Evolutionary conservation across 495 filamentous ascomycete species (phyloP).

Genomic region (Penicillium antarcticum): DNA sequence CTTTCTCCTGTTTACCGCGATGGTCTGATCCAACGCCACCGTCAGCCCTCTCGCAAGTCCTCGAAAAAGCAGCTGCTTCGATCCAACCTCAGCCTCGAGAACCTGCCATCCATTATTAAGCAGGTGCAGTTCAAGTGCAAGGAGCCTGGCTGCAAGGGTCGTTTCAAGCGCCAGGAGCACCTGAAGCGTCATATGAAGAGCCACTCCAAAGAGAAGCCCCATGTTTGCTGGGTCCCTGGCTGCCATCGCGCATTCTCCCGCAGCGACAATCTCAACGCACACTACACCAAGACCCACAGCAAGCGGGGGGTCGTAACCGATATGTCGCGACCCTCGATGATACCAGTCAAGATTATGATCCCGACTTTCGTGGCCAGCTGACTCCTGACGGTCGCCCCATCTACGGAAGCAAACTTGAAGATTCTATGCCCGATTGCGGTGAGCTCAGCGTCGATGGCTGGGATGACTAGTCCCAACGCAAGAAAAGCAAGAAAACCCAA

Average conservation of each 20-base stretch:
- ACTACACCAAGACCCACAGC: slow-evolving; percentile 49
- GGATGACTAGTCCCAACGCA: slow-evolving; percentile 23
- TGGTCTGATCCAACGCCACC: slow-evolving; percentile 31
- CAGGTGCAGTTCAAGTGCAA: slow-evolving; percentile 50
- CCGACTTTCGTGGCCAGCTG: slow-evolving; percentile 46
- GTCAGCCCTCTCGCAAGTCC: slow-evolving; percentile 33
- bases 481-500: slow-evolving; percentile 11
- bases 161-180: slow-evolving; percentile 62
- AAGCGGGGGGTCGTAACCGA: slow-evolving; percentile 46
- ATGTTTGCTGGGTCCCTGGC: slow-evolving; percentile 46
- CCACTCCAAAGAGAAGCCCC: slow-evolving; percentile 54
- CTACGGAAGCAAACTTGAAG: slow-evolving; percentile 39
- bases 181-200: slow-evolving; percentile 61
- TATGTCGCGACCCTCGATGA: slow-evolving; percentile 48
- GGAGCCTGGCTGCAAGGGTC: slow-evolving; percentile 44
- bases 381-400: slow-evolving; percentile 43
- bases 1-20: slow-evolving; percentile 38
- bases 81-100: slow-evolving; percentile 40
- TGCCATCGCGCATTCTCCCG: slow-evolving; percentile 45
- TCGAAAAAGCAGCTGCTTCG: slow-evolving; percentile 38
- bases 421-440: slow-evolving; percentile 31
- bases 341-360: slow-evolving; percentile 41
- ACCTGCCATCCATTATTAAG: slow-evolving; percentile 38
- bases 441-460: slow-evolving; percentile 35
- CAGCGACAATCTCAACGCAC: slow-evolving; percentile 48